Conservation (phyloP, 1,139 yeast species). For the Hansenula anomala region DNA sequence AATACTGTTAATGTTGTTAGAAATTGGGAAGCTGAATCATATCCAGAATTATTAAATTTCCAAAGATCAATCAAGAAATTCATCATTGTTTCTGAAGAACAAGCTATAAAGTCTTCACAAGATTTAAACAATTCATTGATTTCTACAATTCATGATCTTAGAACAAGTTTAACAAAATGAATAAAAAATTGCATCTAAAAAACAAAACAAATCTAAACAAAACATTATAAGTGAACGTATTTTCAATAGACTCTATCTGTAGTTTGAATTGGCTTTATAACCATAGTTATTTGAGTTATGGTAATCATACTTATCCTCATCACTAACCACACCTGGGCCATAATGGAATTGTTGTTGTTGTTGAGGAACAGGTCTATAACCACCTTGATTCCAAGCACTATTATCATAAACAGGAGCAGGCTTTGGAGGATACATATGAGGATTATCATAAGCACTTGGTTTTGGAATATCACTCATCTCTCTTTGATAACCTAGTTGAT, state of each 20-base stretch:
- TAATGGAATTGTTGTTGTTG: conserved; percentile 1
- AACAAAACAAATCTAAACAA: too few species aligned
- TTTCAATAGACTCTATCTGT: conserved; percentile 2
- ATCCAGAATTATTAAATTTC: conserved; percentile 29
- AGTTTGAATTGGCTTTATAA: not conserved
- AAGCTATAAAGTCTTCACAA: conserved; percentile 2
- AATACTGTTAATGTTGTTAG: conserved; percentile 24
- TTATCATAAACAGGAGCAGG: conserved; percentile 9
- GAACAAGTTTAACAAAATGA: conserved; percentile 12
- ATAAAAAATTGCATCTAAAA: not conserved
- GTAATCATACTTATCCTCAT: conserved; percentile 4
- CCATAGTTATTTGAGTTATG: not conserved
- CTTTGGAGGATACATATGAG: conserved; percentile 17
- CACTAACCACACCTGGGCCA: conserved; percentile 2
- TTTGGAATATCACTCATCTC: conserved; percentile 12
- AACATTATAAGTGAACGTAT: too few species aligned
- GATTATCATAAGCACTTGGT: conserved; percentile 13
- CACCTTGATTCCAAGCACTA: conserved; percentile 3
- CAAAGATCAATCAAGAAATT: conserved; percentile 20
- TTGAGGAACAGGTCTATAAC: conserved; percentile 9
- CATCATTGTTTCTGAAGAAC: conserved; percentile 13
- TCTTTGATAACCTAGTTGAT: conserved; percentile 10
- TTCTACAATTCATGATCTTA: conserved; percentile 15
- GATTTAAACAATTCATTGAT: conserved; percentile 13
- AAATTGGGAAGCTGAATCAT: conserved; percentile 25